Evolutionary conservation across 495 filamentous ascomycete genomes (phyloP).

Genomic region (Xylaria bambusicola): DNA sequence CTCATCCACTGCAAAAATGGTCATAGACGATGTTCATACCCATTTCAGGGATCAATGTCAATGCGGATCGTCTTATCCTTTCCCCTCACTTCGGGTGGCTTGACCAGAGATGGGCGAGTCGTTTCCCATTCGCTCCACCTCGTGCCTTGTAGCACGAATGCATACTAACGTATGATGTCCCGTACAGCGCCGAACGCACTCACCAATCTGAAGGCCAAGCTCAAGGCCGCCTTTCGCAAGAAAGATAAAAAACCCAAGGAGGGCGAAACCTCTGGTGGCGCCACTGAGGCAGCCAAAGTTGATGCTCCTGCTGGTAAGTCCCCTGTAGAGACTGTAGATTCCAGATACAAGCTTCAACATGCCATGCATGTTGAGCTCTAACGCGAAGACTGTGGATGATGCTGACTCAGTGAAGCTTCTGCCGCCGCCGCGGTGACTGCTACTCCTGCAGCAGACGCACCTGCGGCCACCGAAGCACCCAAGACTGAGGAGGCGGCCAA

Average conservation of each 20-base stretch:
- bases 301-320: slow-evolving; percentile 15
- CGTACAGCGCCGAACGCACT: slow-evolving; percentile 37
- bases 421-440: background rate
- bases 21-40: background rate
- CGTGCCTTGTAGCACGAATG: slow-evolving; percentile 12
- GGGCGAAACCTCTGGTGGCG: slow-evolving; percentile 30
- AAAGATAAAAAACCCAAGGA: slow-evolving; percentile 31
- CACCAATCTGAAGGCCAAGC: slow-evolving; percentile 48
- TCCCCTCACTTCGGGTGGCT: slow-evolving; percentile 2
- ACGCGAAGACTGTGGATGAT: background rate
- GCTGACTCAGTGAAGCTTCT: slow-evolving; percentile 8
- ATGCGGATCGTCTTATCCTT: background rate
- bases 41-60: background rate
- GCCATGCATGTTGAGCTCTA: background rate
- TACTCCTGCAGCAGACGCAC: background rate
- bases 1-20: slow-evolving; percentile 1
- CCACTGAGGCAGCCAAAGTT: slow-evolving; percentile 24
- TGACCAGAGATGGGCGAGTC: slow-evolving; percentile 6
- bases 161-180: slow-evolving; percentile 23
- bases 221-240: slow-evolving; percentile 56
- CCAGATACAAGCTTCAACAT: background rate
- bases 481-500: slow-evolving; percentile 18
- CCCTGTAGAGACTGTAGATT: slow-evolving; percentile 7
- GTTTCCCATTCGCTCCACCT: background rate
- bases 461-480: slow-evolving; percentile 1